A percentile compares a stretch with the other conserved stretches of the same genome.
Conservation (phyloP, 2,329 filamentous ascomycete genomes). For the Berkeleyomyces rouxiae region DNA sequence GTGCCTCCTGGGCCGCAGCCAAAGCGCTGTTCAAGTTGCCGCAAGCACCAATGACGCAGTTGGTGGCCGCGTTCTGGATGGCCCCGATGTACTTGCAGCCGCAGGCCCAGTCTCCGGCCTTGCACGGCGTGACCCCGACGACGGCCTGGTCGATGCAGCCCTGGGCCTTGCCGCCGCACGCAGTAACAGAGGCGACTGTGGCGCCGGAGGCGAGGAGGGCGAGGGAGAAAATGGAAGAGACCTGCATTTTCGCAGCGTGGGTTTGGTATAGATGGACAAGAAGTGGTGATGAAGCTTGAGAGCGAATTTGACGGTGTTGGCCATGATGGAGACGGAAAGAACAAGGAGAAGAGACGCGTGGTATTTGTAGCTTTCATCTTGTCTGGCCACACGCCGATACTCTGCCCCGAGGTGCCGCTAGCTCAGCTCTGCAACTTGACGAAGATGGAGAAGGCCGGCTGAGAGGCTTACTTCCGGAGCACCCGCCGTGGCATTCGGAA, state of each 20-base stretch:
- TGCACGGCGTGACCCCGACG: not conserved
- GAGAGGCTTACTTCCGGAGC: no score
- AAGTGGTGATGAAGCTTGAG: not conserved
- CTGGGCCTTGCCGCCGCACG: slow-evolving; percentile 3
- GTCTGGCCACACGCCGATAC: no score
- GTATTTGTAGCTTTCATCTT: not conserved
- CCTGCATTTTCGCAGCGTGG: not conserved
- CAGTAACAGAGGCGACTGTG: not conserved
- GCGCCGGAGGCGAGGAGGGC: not conserved
- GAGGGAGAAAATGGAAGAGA: not conserved
- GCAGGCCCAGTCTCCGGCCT: slow-evolving; percentile 1
- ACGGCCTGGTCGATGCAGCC: slow-evolving; percentile 5
- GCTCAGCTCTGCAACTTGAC: no score
- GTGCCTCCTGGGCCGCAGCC: not conserved
- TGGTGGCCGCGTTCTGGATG: slow-evolving; percentile 2
- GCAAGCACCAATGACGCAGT: not conserved
- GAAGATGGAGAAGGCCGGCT: no score
- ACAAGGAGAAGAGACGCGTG: not conserved
- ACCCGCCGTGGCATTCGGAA: no score
- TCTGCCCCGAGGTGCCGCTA: no score
- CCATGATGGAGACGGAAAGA: not conserved
- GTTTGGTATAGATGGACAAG: not conserved
- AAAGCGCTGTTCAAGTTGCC: not conserved
- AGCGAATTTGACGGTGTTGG: not conserved
- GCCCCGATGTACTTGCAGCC: slow-evolving; percentile 1